Evolutionary conservation across 805 yeast genomes (phyloP).

Genomic region (Hanseniaspora clermontiae): DNA sequence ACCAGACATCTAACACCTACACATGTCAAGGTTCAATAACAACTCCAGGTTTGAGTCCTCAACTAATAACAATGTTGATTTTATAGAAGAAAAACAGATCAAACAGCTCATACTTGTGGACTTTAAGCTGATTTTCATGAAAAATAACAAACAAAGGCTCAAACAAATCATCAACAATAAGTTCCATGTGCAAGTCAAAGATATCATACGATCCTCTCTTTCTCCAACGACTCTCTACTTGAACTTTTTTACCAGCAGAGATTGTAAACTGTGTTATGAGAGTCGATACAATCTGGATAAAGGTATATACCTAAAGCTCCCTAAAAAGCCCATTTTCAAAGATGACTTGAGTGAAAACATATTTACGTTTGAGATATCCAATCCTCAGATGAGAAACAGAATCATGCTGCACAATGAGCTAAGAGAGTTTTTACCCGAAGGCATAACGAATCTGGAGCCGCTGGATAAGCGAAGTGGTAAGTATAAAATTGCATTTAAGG

Average conservation of each 20-base stretch:
- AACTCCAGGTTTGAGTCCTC: not conserved
- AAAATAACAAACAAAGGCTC: not conserved
- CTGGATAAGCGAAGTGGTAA: not conserved
- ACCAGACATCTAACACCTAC: not conserved
- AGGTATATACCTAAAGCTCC: not conserved
- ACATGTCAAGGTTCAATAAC: not conserved
- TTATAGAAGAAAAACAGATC: conserved; percentile 8
- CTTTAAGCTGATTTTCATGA: not conserved
- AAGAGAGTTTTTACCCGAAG: conserved; percentile 11
- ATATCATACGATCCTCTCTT: not conserved
- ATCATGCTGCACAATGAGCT: conserved; percentile 3
- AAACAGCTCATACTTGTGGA: conserved; percentile 2
- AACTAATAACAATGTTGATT: not conserved
- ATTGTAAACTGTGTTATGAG: not conserved
- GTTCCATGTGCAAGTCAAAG: not conserved
- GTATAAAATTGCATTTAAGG: not conserved
- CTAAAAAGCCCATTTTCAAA: not conserved
- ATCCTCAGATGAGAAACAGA: conserved; percentile 1
- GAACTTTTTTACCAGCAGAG: not conserved
- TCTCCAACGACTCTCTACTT: not conserved
- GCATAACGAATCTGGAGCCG: conserved; percentile 2
- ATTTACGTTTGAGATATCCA: not conserved
- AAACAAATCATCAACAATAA: conserved; percentile 7
- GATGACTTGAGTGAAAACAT: not conserved
- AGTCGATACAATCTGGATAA: not conserved